phyloP scores from a whole-genome alignment of 2,329 filamentous ascomycete species.

The Cladosporium sp. region DNA sequence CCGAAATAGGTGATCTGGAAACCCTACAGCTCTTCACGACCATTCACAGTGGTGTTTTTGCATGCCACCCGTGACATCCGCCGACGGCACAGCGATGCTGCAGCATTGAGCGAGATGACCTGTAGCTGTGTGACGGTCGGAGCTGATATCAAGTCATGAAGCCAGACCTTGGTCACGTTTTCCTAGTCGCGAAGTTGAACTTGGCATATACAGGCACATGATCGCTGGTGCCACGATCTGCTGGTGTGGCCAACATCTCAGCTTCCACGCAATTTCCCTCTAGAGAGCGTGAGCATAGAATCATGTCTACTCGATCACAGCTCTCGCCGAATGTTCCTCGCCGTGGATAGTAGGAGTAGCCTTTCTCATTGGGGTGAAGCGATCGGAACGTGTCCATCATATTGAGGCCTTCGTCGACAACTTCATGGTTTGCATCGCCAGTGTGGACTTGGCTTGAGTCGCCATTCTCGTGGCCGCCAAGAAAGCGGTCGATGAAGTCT shows the following conservation, averaged over 20 bases:
- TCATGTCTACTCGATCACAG: constrained; percentile 52
- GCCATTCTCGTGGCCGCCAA: constrained; percentile 25
- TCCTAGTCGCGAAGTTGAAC: constrained; percentile 5
- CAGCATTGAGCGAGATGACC: no score
- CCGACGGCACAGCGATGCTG: no score
- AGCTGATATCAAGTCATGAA: no score
- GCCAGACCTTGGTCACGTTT: no score
- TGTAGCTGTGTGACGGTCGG: no score
- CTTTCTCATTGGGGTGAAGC: constrained; percentile 38
- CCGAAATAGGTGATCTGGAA: no score
- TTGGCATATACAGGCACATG: constrained; percentile 49
- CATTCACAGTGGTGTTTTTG: no score
- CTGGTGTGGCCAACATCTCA: constrained; percentile 39
- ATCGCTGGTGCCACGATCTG: constrained; percentile 50
- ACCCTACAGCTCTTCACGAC: no score
- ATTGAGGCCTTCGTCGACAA: constrained; percentile 18
- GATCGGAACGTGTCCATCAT: constrained; percentile 49
- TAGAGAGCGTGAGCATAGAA: constrained; percentile 41
- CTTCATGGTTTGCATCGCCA: constrained; percentile 7
- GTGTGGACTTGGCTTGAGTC: background rate
- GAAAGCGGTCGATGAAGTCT: constrained; percentile 50
- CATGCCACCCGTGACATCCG: no score
- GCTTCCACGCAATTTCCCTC: constrained; percentile 34
- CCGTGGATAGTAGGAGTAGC: constrained; percentile 50
- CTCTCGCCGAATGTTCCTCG: constrained; percentile 44